Evolutionary conservation across 2,329 filamentous ascomycete genomes (phyloP), one percentile per base, ranked within the genome.

Genomic region (Xylaria sp.): DNA sequence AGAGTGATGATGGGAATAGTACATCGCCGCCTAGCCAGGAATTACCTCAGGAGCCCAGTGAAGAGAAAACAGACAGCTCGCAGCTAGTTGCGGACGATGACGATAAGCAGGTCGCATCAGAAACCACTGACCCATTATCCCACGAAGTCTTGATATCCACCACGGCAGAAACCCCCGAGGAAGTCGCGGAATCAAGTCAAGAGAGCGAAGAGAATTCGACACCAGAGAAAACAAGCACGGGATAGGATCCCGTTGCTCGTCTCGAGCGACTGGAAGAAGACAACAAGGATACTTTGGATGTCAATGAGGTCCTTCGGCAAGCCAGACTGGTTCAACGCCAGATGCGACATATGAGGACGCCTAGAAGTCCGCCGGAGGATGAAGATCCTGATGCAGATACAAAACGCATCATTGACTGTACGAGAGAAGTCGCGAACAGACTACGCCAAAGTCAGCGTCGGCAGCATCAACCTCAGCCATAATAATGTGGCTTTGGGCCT

Each of bases 1-100:
- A 74, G 20, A 70, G 48, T 46, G 73, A 73, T 13, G 74, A 71
- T 18, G 61, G 69, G 23, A 36, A 65, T 10, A 71, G 76, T 25
- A 66, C 63, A 6, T 68, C 76, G 8, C 66, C 70, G 7, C 65
- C 72, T 6, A 65, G 63, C 7, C 70, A 72, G 20, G 72, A 78
- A 20, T 69, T 75, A 20, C 60, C 76, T 10, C 71, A 72, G 28
- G 69, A 75, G 18, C 52, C 75, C 25, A 66, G 75, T 34, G 72
- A 62, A 43, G 71, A 69, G 36, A 70, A 74, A 59, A 63, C 66
- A 25, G 72, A 75, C 15, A 72, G 74, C 50, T 65, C 72, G n/a
- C 65, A 74, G 25, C 66, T 74, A 45, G 66, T 69, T 61, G 68
- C 71, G 12, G 76, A 78, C 34, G 68, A 76, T 39, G 67, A 76